Evolutionary conservation across 768 basidiomycete species (phyloP), one percentile per base, ranked within the genome.

Genomic region (Candolleomyces aberdarensis): DNA sequence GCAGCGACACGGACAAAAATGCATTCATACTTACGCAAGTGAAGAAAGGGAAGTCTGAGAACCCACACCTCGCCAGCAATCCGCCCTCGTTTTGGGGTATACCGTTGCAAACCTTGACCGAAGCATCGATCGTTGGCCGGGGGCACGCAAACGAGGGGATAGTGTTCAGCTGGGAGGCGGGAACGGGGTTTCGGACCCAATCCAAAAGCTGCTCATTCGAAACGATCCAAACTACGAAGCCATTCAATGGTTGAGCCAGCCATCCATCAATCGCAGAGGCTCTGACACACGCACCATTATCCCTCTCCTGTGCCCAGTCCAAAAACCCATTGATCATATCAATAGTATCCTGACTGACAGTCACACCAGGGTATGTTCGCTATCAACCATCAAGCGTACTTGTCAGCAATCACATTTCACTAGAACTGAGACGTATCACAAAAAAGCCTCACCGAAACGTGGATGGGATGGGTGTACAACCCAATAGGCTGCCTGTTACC

Each of bases 381-480:
- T 79, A 63, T 46, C 10, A 64, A 20, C 10, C 31, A 67, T 58
- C 59, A 20, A 20, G 44, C 29, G n/a, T 32, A 39, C 44, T 48
- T 19, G n/a, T 31, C 29, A 9, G 14, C 32, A 26, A 19, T 15
- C 39, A 55, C 14, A 11, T 11, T 22, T 36, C 46, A 61, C 32
- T 39, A 20, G 46, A 62, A 53, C 36, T 15, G 52, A 47, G 19
- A 36, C 56, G 29, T 41, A 20, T 19, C 1, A 48, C 20, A 26
- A 14, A 56, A 40, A 20, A 11, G 56, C 44, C 3, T 56, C 59
- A 85, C 85, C 44, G 88, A 82, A 51, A 90, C 69, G 75, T 92
- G 89, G 68, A 92, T 88, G 32, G 90, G 90, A 71, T 93, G 91
- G 1, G 88, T 88, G 71, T 92, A 93, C 29, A 92, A 76, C 49